phyloP scores from a whole-genome alignment of 495 filamentous ascomycete genomes.

The Xylaria grammica region DNA sequence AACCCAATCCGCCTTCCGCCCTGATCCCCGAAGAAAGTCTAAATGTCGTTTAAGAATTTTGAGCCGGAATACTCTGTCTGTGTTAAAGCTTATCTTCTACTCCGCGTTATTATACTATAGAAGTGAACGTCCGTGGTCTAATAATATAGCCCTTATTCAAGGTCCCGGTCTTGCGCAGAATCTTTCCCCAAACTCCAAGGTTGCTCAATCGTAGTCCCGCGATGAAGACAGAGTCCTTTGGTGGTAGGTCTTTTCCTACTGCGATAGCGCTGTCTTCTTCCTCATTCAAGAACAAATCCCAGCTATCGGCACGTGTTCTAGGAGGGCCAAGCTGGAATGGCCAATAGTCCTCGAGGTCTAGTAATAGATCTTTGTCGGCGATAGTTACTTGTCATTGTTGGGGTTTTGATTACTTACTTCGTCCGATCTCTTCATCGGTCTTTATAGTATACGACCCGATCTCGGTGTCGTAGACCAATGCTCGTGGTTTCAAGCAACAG shows the following conservation, averaged over 20 bases:
- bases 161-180: conserved; percentile 1
- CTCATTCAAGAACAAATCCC: conserved; percentile 11
- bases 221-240: background rate
- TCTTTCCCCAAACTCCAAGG: conserved; percentile 3
- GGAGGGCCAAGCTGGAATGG: conserved; percentile 10
- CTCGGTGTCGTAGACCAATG: background rate
- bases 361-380: background rate
- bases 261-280: background rate
- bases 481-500: conserved; percentile 6
- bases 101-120: background rate
- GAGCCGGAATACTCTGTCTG: no score
- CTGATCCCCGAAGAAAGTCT: no score
- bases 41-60: no score
- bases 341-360: conserved; percentile 7
- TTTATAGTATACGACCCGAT: background rate
- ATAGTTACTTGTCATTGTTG: background rate
- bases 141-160: conserved; percentile 4
- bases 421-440: background rate
- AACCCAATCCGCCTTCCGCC: no score
- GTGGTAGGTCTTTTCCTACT: background rate
- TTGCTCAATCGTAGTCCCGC: background rate
- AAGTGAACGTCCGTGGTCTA: background rate
- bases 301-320: background rate
- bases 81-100: background rate
- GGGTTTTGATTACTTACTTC: background rate